phyloP scores from a whole-genome alignment of 441 rosid genomes.

The Populus hybrid region DNA sequence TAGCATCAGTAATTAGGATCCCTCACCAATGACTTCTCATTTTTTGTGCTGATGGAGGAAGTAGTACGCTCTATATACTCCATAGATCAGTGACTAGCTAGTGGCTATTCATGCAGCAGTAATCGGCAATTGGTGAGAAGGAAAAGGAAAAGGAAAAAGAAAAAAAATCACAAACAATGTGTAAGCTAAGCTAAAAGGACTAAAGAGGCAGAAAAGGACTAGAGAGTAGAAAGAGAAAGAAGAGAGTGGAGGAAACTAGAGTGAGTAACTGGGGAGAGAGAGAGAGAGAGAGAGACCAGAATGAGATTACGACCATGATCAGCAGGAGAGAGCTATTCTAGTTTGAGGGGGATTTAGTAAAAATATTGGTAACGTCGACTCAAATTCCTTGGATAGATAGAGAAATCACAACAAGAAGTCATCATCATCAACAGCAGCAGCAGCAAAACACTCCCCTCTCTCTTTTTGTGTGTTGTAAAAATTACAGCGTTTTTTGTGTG shows the following conservation, averaged over 20 bases:
- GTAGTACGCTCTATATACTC: background rate
- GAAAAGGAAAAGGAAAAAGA: background rate
- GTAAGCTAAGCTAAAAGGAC: background rate
- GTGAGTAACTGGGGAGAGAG: conserved; percentile 14
- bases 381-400: conserved; percentile 7
- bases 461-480: conserved; percentile 18
- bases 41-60: background rate
- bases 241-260: conserved; percentile 2
- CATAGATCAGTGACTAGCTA: background rate
- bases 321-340: conserved; percentile 17
- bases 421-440: conserved; percentile 1
- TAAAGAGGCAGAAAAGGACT: conserved; percentile 17
- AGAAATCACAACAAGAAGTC: background rate
- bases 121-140: background rate
- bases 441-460: conserved; percentile 9
- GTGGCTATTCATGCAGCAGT: background rate
- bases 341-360: conserved; percentile 32
- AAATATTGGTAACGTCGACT: conserved; percentile 12
- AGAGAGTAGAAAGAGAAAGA: conserved; percentile 12
- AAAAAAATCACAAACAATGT: conserved; percentile 3
- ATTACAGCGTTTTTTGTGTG: conserved; percentile 29
- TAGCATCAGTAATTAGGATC: background rate
- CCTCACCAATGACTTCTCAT: background rate
- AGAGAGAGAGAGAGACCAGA: conserved; percentile 1
- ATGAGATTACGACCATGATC: background rate